Evolutionary conservation across 352 stramenopile genomes (phyloP), one percentile per base, ranked within the genome.

Genomic region (Globisporangium nagaii): DNA sequence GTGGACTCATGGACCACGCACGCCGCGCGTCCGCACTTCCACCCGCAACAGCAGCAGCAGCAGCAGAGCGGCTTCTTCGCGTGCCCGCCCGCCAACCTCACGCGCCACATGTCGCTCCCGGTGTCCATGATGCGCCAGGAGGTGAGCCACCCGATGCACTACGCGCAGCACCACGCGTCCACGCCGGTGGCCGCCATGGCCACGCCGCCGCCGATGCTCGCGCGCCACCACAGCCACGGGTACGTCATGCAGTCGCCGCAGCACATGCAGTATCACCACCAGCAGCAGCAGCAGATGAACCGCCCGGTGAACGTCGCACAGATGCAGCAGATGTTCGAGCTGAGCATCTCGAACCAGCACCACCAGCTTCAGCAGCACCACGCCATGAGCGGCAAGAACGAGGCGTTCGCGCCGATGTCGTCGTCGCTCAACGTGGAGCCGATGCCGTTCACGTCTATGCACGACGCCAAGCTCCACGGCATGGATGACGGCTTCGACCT

Each of bases 21-120:
- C 35, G 58, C 70, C n/a, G 63, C 68, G 35, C 62, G 65, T 8
- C 63, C 69, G 35, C 66, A 76, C 53, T 76, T 66, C 45, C 52
- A 66, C 22, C 24, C 35, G 10, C 60, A 65, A 56, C 46, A 34
- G 15, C 60, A 58, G 44, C 63, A 49, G 37, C 50, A 51, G 19
- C 46, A 55, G 37, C 42, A 31, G n/a, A 54, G 52, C 51, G 24
- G 37, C 41, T 71, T 59, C 53, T 84, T 88, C 28, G 52, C 68
- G 9, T 67, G 65, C 0, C 68, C 80, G 11, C 80, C 80, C 0
- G 70, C 70, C 17, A 66, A 70, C 63, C 80, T 91, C 53, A 89
- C 74, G 20, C 80, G 80, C 15, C 78, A 91, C 67, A 59, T 62
- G 17, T 91, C 80, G 52, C 76, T 89, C 53, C 80, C 80, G 1